Conservation (phyloP, 2,329 filamentous ascomycete species). For the Tolypocladium ovalisporum region DNA sequence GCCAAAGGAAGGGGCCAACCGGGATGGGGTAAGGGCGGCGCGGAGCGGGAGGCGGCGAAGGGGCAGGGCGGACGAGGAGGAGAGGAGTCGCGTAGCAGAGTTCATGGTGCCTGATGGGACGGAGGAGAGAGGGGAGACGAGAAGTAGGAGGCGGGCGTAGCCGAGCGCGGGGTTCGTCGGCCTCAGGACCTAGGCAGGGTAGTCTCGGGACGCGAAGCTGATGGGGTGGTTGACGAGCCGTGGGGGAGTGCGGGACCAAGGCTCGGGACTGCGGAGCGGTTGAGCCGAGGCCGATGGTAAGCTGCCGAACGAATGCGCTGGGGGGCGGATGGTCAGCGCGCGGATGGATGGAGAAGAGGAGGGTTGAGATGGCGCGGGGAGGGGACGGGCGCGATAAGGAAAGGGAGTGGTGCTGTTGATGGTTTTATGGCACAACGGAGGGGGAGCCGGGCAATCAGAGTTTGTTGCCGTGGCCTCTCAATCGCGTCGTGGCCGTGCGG, state of each 20-base stretch:
- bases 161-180: conserved; percentile 2
- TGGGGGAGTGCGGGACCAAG: too few species aligned
- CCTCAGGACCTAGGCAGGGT: not conserved
- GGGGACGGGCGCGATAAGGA: not conserved
- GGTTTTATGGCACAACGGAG: not conserved
- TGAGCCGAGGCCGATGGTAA: not conserved
- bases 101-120: conserved; percentile 11
- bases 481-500: not conserved
- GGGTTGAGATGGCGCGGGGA: not conserved
- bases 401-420: not conserved
- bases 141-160: not conserved
- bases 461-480: not conserved
- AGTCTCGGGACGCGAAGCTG: not conserved
- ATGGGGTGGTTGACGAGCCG: too few species aligned
- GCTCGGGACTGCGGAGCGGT: not conserved
- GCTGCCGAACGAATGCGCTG: not conserved
- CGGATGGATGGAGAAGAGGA: not conserved
- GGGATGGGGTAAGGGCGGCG: conserved; percentile 19
- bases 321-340: not conserved
- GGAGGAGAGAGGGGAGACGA: not conserved
- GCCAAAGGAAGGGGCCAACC: conserved; percentile 35
- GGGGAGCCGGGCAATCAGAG: not conserved
- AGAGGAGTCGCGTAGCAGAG: conserved; percentile 18
- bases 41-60: conserved; percentile 16
- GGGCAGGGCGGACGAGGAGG: conserved; percentile 15